phyloP scores from a whole-genome alignment of 768 basidiomycete species.

The Melanogaster broomeanus region DNA sequence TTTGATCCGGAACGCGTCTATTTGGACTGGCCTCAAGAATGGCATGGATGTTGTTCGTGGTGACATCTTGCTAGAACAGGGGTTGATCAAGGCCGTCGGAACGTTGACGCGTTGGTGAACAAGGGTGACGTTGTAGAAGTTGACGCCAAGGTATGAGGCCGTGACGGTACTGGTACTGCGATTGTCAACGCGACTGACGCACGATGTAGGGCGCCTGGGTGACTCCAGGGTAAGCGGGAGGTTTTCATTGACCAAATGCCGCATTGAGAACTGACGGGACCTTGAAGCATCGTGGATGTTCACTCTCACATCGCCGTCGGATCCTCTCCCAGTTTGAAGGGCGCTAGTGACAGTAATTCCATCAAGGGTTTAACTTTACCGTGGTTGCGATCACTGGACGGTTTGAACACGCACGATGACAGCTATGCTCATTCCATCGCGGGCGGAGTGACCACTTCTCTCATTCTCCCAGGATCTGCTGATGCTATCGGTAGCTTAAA shows the following conservation, averaged over 20 bases:
- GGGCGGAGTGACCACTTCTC: constrained; percentile 74
- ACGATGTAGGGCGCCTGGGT: constrained; percentile 61
- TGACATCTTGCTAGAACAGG: constrained; percentile 63
- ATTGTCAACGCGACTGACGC: not conserved
- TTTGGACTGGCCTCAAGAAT: constrained; percentile 72
- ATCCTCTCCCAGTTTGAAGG: constrained; percentile 37
- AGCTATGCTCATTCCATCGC: constrained; percentile 58
- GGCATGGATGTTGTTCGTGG: constrained; percentile 61
- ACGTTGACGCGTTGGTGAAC: constrained; percentile 4
- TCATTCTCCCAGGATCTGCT: constrained; percentile 73
- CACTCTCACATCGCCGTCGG: constrained; percentile 59
- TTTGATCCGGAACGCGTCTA: constrained; percentile 65
- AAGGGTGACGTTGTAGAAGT: constrained; percentile 35
- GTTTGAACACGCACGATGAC: constrained; percentile 73
- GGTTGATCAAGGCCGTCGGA: constrained; percentile 61
- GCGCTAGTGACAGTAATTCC: constrained; percentile 60
- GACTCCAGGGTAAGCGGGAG: constrained; percentile 43
- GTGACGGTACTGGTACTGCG: no score
- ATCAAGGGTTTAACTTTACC: constrained; percentile 43
- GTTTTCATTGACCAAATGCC: not conserved
- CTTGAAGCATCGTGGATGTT: constrained; percentile 48
- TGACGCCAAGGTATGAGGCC: constrained; percentile 37
- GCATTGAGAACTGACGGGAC: not conserved
- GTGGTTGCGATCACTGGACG: constrained; percentile 72
- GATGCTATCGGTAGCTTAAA: constrained; percentile 55